Evolutionary conservation across 371 early-diverging fungal species (phyloP), one percentile per base, ranked within the genome.

Genomic region (Rhizopus delemar): DNA sequence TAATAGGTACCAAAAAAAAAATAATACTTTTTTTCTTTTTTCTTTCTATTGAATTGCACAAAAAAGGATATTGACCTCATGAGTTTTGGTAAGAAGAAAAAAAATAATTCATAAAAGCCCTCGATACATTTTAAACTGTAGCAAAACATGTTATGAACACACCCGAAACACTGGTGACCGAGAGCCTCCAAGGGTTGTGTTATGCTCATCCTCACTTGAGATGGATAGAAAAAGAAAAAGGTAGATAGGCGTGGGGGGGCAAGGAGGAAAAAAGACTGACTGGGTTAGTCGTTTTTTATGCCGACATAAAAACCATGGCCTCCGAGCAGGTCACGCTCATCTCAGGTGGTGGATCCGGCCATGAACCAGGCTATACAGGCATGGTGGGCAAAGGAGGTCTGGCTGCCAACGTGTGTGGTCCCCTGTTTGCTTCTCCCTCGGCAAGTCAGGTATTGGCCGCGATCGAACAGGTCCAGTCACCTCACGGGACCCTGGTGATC

Each of bases 301-400:
- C 78, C 31, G 70, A 86, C 56, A 72, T 85, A 8, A 81, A 83
- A 5, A 51, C 49, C 13, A 63, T 83, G 50, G 85, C 84, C 53
- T 53, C 65, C 31, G 60, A 74, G 28, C 89, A 89, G 63, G 93
- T 92, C 43, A 87, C 92, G 4, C 65, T 93, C 12, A 74, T 93
- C 49, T 86, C 89, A 57, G 93, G 93, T 33, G 93, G 93, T 36
- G 92, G 92, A 36, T 71, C 86, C 45, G 93, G 94, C 22, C 94
- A 93, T 71, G 94, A 93, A 68, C 93, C 93, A 5, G 80, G 91
- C 2, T 90, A 88, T 59, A 83, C 86, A 12, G 92, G 90, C 1
- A 89, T 80, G 54, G 88, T 93, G 4, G 93, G 92, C 33, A 69
- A 75, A 6, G 85, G 85, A 8, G 29, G 56, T 81, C 79, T 93